These are phyloP conservation scores for Avena atlantica DNA, from an alignment of 176 grass and related monocot species.

Conservation along the genomic window DNA sequence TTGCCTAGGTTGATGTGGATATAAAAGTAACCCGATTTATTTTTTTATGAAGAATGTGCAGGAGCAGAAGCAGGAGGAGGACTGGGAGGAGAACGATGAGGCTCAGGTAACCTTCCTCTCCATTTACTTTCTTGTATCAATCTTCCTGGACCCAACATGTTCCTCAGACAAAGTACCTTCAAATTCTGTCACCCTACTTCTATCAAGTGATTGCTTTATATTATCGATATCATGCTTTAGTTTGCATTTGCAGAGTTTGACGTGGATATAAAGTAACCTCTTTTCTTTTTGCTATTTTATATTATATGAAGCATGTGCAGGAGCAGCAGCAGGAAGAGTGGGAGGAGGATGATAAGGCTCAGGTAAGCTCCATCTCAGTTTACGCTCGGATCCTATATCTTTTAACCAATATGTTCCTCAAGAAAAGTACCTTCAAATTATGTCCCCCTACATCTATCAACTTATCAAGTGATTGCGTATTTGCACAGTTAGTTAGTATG, in stretches of 20 bases:
- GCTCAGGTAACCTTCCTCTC: not conserved
- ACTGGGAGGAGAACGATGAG: not conserved
- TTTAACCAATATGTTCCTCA: not conserved
- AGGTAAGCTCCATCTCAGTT: not conserved
- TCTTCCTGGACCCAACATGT: not conserved
- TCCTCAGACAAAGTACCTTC: not conserved
- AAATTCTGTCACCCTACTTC: not conserved
- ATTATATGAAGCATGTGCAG: not conserved
- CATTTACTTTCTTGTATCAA: not conserved
- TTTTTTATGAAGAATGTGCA: not conserved
- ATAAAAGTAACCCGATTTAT: not conserved
- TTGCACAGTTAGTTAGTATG: not conserved
- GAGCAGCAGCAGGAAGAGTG: not conserved
- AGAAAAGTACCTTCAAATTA: not conserved
- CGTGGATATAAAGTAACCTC: not conserved
- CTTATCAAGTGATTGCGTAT: not conserved
- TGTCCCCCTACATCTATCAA: too few relatives aligned
- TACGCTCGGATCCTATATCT: not conserved
- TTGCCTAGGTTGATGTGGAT: not conserved
- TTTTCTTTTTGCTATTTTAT: not conserved
- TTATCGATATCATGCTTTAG: not conserved
- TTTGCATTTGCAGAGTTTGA: not conserved
- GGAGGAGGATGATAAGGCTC: not conserved
- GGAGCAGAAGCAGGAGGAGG: not conserved
- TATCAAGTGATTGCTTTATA: conserved; percentile 5